Base-by-base conservation (phyloP, 306 rosid species). In the Styphnolobium japonicum region DNA sequence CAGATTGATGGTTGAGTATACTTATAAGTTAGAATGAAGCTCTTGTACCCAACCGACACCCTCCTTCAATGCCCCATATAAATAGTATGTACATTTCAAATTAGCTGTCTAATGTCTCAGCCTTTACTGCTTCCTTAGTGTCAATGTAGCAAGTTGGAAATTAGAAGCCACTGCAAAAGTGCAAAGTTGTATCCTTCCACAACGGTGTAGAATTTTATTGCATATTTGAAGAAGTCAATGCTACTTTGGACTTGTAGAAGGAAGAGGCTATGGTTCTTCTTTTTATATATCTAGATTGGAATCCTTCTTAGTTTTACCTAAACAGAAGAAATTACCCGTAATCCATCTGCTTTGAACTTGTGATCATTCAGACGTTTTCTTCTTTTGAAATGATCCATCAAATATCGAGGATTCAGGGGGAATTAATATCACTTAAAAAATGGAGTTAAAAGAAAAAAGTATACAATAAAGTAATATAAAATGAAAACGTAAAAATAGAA, bases 141-240 rank as follows among this genome's bases (percentile, higher is more conserved):
- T 36, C 42, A 43, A 9, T 22, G 29, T 58, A 27, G 23, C 40
- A 23, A 36, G 79, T 5, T 74, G 68, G 58, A 45, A 27, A 43
- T 16, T 58, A 31, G 0, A 57, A 16, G 58, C 45, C 19, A 46
- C 21, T 43, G 10, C 48, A 61, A 31, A 29, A 46, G 14, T 43
- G 10, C 48, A 61, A 31, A 29, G 62, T 49, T 63, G 2, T 76
- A 36, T 65, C 23, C 27, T 48, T 36, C 21, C 40, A n/a, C 75
- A 37, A 23, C 29, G 3, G 7, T 21, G 58, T 10, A 53, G 16
- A 39, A 11, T 22, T 33, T 67, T 7, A 23, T 51, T 65, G 36
- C 40, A 51, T 27, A 66, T 77, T 71, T 55, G 48, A 68, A 53
- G n/a, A 53, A 55, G 34, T 67, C 82, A 67, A 67, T 40, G 11